A percentile compares a stretch with the other conserved stretches of the same genome.
Evolutionary conservation across 2,329 filamentous ascomycete species (phyloP).

Genomic region (Knufia fluminis): DNA sequence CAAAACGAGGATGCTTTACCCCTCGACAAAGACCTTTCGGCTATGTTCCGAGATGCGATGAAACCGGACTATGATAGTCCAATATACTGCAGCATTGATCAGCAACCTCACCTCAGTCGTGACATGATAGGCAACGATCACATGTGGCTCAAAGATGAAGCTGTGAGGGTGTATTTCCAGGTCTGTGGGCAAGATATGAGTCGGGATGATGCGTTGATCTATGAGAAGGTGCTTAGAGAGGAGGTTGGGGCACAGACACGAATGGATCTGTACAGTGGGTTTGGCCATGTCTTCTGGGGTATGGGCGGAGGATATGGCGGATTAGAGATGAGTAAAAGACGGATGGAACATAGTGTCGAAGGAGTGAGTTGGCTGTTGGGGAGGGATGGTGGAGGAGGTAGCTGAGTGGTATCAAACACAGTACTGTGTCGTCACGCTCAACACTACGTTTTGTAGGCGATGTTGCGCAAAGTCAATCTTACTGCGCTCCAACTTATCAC

Average conservation of each 20-base stretch:
- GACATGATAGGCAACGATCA: background rate
- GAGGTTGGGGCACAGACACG: constrained; percentile 36
- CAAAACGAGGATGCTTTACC: constrained; percentile 35
- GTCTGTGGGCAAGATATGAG: constrained; percentile 43
- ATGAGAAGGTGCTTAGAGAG: constrained; percentile 40
- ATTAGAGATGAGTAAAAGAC: constrained; percentile 14
- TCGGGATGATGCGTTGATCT: constrained; percentile 46
- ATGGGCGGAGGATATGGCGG: constrained; percentile 6
- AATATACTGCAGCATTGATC: constrained; percentile 28
- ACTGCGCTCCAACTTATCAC: too few species aligned
- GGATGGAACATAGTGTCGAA: constrained; percentile 14
- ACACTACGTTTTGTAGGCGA: background rate
- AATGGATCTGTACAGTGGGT: constrained; percentile 36
- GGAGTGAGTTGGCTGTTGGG: constrained; percentile 16
- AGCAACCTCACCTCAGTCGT: constrained; percentile 9
- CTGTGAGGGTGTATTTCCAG: constrained; percentile 37
- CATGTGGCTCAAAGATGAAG: constrained; percentile 30
- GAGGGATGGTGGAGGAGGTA: background rate
- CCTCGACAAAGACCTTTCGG: constrained; percentile 25
- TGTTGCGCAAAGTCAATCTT: too few species aligned
- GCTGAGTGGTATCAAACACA: background rate
- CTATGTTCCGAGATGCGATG: constrained; percentile 26
- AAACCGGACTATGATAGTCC: constrained; percentile 26
- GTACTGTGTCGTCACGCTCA: background rate
- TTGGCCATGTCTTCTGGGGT: constrained; percentile 30